Evolutionary conservation across 495 filamentous ascomycete genomes (phyloP), one percentile per base, ranked within the genome.

Genomic region (Trichoderma asperelloides): DNA sequence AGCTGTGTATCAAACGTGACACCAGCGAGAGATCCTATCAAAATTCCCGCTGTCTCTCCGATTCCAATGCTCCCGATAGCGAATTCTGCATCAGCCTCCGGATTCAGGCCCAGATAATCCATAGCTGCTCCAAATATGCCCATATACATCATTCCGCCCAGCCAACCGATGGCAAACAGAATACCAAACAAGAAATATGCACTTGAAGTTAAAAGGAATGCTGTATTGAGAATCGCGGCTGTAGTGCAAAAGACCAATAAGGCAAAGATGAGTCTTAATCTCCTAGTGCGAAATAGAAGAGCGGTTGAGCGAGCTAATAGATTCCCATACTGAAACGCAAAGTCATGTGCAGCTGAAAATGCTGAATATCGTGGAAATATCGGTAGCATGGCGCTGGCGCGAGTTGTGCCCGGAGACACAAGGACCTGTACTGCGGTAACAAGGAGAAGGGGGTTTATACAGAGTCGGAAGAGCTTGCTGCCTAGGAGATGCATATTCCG

Each of bases 241-340:
- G 28, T 4, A 18, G 23, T 13, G 25, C 55, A 27, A 30, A 30
- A 2, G 8, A 60, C 23, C 9, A 60, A 60, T 13, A 60, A 15
- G 23, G 55, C 55, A 27, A 60, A 30, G 55, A 30, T 30, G 16
- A 60, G 55, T 18, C 55, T 60, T 13, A 25, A 25, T 60, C 55
- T 60, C 28, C 55, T 27, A 30, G 12, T 30, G 4, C 55, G 55
- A 3, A 60, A 33, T 21, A 65, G 13, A 11, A 49, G 27, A 21
- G 41, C 41, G 21, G 21, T 45, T 30, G 64, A 65, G n/a, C 64
- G 64, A 41, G 64, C 39, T 13, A 49, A 7, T 4, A 65, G 41
- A 28, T 65, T 51, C 11, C 64, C 64, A 25, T 3, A 8, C 40
- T 65, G 64, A 16, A 65, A 65, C 5, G 64, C 40, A 16, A 49